phyloP scores from a whole-genome alignment of 2,329 filamentous ascomycete species.

The Cytospora piceicola region DNA sequence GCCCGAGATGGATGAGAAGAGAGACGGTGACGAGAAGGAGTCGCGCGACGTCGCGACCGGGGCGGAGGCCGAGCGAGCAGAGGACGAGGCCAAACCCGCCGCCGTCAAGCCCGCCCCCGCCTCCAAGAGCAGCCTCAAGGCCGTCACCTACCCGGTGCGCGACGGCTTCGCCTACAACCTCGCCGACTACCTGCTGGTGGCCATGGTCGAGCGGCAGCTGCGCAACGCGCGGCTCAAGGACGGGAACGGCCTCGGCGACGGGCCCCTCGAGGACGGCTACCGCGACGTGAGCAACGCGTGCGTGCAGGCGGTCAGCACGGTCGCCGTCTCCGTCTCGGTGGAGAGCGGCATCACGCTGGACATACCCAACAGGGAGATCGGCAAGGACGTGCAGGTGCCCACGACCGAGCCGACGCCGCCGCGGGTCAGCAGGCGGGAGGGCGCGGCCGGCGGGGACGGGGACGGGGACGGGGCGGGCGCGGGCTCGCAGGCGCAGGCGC shows the following conservation, averaged over 20 bases:
- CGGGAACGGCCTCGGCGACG: slow-evolving; percentile 47
- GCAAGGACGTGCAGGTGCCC: slow-evolving; percentile 30
- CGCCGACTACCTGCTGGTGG: slow-evolving; percentile 46
- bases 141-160: slow-evolving; percentile 40
- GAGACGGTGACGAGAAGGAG: slow-evolving; percentile 4
- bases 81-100: slow-evolving; percentile 3
- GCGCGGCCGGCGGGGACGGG: slow-evolving; percentile 3
- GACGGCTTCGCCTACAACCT: slow-evolving; percentile 49
- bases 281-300: slow-evolving; percentile 50
- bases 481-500: too few relatives aligned
- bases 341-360: slow-evolving; percentile 33
- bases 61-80: neutral
- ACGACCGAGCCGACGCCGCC: slow-evolving; percentile 29
- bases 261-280: slow-evolving; percentile 43
- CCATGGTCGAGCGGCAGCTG: slow-evolving; percentile 54
- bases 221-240: slow-evolving; percentile 48
- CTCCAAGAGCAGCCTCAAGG: neutral
- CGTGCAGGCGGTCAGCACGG: slow-evolving; percentile 32
- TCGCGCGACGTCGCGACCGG: neutral
- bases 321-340: slow-evolving; percentile 24
- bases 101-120: neutral
- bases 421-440: neutral
- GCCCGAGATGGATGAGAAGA: slow-evolving; percentile 21
- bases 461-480: neutral
- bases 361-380: slow-evolving; percentile 29